Evolutionary conservation across 169 alveolate genomes (phyloP).

Genomic region (Plasmodium malariae): DNA sequence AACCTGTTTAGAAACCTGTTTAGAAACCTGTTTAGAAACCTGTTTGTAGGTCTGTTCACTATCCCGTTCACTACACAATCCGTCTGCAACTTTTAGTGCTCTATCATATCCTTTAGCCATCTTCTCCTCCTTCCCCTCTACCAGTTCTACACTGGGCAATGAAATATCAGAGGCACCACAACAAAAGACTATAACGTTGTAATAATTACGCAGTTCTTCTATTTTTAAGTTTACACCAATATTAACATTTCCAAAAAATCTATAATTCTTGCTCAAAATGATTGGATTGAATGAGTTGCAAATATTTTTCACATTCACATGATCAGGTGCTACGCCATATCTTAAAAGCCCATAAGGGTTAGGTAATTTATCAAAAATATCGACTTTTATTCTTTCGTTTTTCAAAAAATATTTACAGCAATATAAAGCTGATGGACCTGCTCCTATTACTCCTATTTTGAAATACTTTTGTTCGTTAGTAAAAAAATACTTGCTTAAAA

Average conservation of each 20-base stretch:
- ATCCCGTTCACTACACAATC: too few relatives aligned
- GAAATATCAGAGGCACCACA: conserved; percentile 89
- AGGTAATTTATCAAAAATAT: conserved; percentile 87
- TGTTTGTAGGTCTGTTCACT: too few relatives aligned
- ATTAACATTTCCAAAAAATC: conserved; percentile 87
- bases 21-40: too few relatives aligned
- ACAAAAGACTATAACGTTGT: conserved; percentile 79
- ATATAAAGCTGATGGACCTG: conserved; percentile 93
- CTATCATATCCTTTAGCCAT: background rate
- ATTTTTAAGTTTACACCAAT: conserved; percentile 76
- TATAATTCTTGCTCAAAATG: conserved; percentile 73
- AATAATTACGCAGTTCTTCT: conserved; percentile 79
- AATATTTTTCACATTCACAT: conserved; percentile 81
- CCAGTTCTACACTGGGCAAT: background rate
- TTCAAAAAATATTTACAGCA: conserved; percentile 84
- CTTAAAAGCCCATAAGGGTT: conserved; percentile 89
- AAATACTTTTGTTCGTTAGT: conserved; percentile 49
- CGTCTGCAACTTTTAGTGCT: too few relatives aligned
- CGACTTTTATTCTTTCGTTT: conserved; percentile 82
- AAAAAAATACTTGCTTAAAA: conserved; percentile 19
- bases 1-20: too few relatives aligned
- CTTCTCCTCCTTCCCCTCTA: background rate
- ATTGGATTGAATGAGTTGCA: conserved; percentile 80
- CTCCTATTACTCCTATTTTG: conserved; percentile 87
- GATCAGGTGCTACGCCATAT: conserved; percentile 93